Evolutionary conservation across 176 grass and related monocot genomes (phyloP).

Genomic region (Bothriochloa decipiens): DNA sequence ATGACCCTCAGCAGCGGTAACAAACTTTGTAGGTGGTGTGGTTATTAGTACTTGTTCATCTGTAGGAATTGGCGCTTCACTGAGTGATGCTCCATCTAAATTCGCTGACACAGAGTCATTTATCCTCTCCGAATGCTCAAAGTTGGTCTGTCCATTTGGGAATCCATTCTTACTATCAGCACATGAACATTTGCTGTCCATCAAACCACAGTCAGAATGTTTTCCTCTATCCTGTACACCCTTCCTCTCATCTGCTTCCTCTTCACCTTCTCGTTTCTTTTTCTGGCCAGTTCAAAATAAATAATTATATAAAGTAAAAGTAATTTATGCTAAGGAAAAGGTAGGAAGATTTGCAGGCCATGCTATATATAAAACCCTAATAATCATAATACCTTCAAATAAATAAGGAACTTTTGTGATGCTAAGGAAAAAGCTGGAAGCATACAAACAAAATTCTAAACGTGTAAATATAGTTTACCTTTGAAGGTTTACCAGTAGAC

Average conservation of each 20-base stretch:
- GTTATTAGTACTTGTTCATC: conserved; percentile 30
- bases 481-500: conserved; percentile 38
- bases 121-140: conserved; percentile 24
- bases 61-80: conserved; percentile 2
- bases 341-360: conserved; percentile 28
- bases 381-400: conserved; percentile 9
- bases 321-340: conserved; percentile 23
- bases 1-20: conserved; percentile 16
- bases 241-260: conserved; percentile 7
- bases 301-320: conserved; percentile 1
- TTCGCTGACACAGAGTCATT: background rate
- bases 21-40: conserved; percentile 36
- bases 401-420: conserved; percentile 12
- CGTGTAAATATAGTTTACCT: conserved; percentile 36
- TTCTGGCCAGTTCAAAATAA: conserved; percentile 33
- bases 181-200: conserved; percentile 25
- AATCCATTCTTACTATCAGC: conserved; percentile 33
- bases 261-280: conserved; percentile 37
- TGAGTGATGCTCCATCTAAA: conserved; percentile 18
- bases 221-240: conserved; percentile 30
- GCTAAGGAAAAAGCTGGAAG: conserved; percentile 23
- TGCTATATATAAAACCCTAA: conserved; percentile 1
- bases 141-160: conserved; percentile 14
- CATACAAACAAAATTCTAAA: conserved; percentile 19
- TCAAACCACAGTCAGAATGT: conserved; percentile 28